Evolutionary conservation across 1,284 basidiomycete species (phyloP).

Genomic region (Apiotrichum gracile): DNA sequence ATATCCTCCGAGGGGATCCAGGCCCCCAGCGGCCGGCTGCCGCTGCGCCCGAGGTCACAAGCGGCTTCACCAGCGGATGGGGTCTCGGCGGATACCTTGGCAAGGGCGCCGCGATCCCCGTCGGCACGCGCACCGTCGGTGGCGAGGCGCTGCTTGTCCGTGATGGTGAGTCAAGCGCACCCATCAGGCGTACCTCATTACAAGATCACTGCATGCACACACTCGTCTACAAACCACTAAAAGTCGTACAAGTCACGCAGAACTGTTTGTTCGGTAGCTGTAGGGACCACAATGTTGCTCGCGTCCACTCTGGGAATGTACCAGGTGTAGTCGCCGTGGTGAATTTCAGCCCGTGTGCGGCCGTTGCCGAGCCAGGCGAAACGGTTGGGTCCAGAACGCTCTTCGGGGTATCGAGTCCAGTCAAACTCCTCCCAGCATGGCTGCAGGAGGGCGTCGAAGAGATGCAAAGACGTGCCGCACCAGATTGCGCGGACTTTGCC

Average conservation of each 20-base stretch:
- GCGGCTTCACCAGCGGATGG: slow-evolving; percentile 52
- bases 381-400: background rate
- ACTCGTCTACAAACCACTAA: background rate
- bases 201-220: background rate
- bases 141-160: slow-evolving; percentile 68
- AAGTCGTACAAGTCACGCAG: slow-evolving; percentile 2
- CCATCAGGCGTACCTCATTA: too few species aligned
- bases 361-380: slow-evolving; percentile 9
- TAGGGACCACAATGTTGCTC: slow-evolving; percentile 1
- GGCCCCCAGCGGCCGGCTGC: too few species aligned
- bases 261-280: background rate
- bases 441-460: slow-evolving; percentile 5
- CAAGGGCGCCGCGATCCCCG: slow-evolving; percentile 63
- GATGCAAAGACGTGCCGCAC: slow-evolving; percentile 2
- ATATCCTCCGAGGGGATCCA: too few species aligned
- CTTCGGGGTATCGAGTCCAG: slow-evolving; percentile 5
- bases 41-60: slow-evolving; percentile 22
- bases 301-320: slow-evolving; percentile 5
- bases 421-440: slow-evolving; percentile 10
- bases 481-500: slow-evolving; percentile 6
- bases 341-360: background rate
- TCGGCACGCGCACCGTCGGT: slow-evolving; percentile 56
- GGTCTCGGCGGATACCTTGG: slow-evolving; percentile 54
- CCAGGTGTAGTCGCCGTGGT: slow-evolving; percentile 1
- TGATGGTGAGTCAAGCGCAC: slow-evolving; percentile 79